phyloP scores from a whole-genome alignment of 2,329 filamentous ascomycete genomes.

The Trichoderma semiorbis region DNA sequence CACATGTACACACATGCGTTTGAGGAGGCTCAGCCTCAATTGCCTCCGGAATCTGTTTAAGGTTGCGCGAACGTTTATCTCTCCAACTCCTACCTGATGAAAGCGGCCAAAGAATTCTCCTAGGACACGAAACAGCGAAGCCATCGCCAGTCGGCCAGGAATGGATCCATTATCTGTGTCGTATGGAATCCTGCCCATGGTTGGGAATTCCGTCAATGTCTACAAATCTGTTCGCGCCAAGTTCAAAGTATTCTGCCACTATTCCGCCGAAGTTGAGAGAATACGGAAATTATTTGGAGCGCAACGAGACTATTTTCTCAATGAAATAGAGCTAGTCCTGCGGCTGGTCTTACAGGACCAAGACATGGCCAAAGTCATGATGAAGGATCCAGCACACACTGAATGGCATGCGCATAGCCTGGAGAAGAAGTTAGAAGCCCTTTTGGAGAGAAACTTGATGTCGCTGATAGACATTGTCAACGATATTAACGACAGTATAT shows the following conservation, averaged over 20 bases:
- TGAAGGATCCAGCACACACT: not conserved
- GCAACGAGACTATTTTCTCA: not conserved
- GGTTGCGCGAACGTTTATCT: not conserved
- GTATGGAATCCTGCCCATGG: not conserved
- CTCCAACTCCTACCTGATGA: not conserved
- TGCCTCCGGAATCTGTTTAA: no score
- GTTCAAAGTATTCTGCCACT: not conserved
- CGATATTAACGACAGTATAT: not conserved
- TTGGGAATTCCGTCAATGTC: not conserved
- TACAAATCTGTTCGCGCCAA: not conserved
- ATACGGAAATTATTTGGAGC: not conserved
- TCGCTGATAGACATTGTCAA: not conserved
- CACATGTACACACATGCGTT: not conserved
- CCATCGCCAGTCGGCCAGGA: rapidly evolving
- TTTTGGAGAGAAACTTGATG: not conserved
- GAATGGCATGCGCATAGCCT: not conserved
- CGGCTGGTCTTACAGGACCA: not conserved
- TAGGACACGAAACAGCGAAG: not conserved
- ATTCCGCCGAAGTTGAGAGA: not conserved
- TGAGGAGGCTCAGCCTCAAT: not conserved
- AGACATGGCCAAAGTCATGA: not conserved
- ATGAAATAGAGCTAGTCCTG: not conserved
- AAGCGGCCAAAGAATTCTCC: not conserved
- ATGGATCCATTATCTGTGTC: not conserved
- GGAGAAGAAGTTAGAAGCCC: not conserved